Evolutionary conservation across 768 basidiomycete genomes (phyloP).

Genomic region (Sistotremastrum suecicum): DNA sequence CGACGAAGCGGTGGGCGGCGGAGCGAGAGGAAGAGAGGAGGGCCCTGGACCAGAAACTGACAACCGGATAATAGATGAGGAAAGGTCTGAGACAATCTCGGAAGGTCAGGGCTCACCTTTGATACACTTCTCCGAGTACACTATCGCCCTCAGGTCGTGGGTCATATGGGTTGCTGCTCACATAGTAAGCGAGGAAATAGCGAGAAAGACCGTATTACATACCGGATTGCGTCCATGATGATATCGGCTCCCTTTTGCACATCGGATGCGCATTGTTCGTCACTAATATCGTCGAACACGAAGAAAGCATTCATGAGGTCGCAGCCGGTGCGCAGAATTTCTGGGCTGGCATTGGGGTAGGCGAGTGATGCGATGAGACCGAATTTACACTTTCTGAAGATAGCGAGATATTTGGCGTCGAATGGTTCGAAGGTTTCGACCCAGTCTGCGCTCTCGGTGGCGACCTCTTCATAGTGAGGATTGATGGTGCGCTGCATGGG

Average conservation of each 20-base stretch:
- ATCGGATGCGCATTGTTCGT: slow-evolving; percentile 44
- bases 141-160: too few relatives aligned
- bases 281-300: slow-evolving; percentile 55
- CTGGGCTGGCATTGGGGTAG: slow-evolving; percentile 44
- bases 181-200: not conserved
- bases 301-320: slow-evolving; percentile 55
- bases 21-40: slow-evolving; percentile 27
- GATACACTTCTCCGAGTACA: too few relatives aligned
- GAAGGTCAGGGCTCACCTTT: not conserved
- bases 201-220: slow-evolving; percentile 25
- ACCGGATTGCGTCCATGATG: slow-evolving; percentile 37
- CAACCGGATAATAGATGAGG: not conserved
- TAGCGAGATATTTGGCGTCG: slow-evolving; percentile 45
- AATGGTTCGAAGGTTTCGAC: slow-evolving; percentile 46
- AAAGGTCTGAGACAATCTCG: not conserved
- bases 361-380: slow-evolving; percentile 48
- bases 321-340: slow-evolving; percentile 44
- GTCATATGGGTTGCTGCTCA: not conserved
- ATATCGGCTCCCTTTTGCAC: slow-evolving; percentile 38
- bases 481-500: slow-evolving; percentile 35
- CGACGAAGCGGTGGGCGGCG: slow-evolving; percentile 33
- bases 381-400: slow-evolving; percentile 45
- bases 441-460: slow-evolving; percentile 46
- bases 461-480: slow-evolving; percentile 40
- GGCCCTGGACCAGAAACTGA: slow-evolving; percentile 41